Conservation (phyloP, 352 stramenopile species). For the Phytophthora quininea region DNA sequence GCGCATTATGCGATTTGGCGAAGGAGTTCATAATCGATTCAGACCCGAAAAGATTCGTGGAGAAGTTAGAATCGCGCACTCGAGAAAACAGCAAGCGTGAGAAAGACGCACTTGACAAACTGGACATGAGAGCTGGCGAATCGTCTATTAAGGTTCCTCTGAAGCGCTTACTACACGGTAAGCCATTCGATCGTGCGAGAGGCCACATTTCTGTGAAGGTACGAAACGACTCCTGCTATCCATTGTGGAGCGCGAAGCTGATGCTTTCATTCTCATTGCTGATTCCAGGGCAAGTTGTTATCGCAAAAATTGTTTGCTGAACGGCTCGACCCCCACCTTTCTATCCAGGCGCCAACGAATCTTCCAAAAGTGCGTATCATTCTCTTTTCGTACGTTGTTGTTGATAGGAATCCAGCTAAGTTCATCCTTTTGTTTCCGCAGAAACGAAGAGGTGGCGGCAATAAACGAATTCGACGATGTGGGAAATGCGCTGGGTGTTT, state of each 20-base stretch:
- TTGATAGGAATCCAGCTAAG: too few relatives aligned
- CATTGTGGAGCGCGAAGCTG: neutral
- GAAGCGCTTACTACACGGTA: constrained; percentile 32
- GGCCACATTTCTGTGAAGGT: constrained; percentile 37
- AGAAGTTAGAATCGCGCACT: constrained; percentile 35
- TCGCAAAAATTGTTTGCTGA: constrained; percentile 3
- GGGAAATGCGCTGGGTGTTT: constrained; percentile 81
- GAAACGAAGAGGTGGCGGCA: constrained; percentile 48
- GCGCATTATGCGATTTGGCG: constrained; percentile 46
- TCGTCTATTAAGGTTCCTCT: constrained; percentile 31
- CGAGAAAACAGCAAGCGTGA: constrained; percentile 48
- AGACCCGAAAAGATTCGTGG: constrained; percentile 40
- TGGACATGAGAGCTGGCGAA: constrained; percentile 44
- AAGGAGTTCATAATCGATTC: constrained; percentile 43
- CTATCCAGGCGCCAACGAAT: constrained; percentile 24
- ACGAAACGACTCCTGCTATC: constrained; percentile 3
- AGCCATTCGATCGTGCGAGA: constrained; percentile 18
- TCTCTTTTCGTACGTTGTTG: neutral
- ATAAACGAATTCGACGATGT: constrained; percentile 77
- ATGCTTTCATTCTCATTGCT: constrained; percentile 8
- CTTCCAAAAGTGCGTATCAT: constrained; percentile 6
- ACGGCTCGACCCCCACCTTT: constrained; percentile 25
- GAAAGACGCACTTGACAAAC: constrained; percentile 32
- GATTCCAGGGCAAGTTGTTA: constrained; percentile 26
- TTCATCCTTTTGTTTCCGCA: neutral